Evolutionary conservation across 176 grass and related monocot species (phyloP).

Genomic region (Otatea glauca): DNA sequence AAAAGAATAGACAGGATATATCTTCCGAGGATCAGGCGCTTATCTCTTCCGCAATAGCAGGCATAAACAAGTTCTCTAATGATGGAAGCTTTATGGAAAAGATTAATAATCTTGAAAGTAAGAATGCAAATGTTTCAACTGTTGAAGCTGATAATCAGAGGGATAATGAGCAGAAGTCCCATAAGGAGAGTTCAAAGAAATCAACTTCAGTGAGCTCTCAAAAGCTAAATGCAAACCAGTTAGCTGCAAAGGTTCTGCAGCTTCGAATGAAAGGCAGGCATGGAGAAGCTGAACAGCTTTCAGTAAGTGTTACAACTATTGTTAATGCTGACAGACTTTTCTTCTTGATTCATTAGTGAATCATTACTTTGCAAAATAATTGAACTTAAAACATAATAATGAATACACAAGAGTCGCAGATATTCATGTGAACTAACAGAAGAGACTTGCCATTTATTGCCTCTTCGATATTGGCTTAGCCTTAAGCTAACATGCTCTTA

Average conservation of each 20-base stretch:
- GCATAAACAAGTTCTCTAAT: slow-evolving; percentile 78
- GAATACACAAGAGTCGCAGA: neutral
- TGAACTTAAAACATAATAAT: neutral
- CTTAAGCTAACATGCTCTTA: neutral
- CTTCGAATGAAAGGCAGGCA: slow-evolving; percentile 92
- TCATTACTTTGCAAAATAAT: slow-evolving; percentile 22
- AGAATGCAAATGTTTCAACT: slow-evolving; percentile 46
- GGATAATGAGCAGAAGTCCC: slow-evolving; percentile 35
- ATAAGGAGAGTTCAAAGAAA: slow-evolving; percentile 50
- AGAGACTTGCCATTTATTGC: neutral
- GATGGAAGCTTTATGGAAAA: slow-evolving; percentile 93
- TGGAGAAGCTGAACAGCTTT: slow-evolving; percentile 85
- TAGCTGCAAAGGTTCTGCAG: slow-evolving; percentile 88
- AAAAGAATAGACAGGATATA: slow-evolving; percentile 61
- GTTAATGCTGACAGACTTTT: slow-evolving; percentile 4
- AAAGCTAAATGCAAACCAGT: slow-evolving; percentile 81
- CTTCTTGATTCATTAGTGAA: slow-evolving; percentile 27
- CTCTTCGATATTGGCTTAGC: neutral
- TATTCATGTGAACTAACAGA: slow-evolving; percentile 7
- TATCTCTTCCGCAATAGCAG: slow-evolving; percentile 69
- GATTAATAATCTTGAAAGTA: slow-evolving; percentile 53
- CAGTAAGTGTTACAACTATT: slow-evolving; percentile 62
- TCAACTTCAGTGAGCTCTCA: slow-evolving; percentile 41
- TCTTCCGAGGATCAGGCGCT: slow-evolving; percentile 75
- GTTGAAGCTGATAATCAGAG: slow-evolving; percentile 37